Percentiles rank a stretch among this genome's conserved stretches.
Evolutionary conservation across 768 basidiomycete species (phyloP).

Genomic region (Leccinum imitatum): DNA sequence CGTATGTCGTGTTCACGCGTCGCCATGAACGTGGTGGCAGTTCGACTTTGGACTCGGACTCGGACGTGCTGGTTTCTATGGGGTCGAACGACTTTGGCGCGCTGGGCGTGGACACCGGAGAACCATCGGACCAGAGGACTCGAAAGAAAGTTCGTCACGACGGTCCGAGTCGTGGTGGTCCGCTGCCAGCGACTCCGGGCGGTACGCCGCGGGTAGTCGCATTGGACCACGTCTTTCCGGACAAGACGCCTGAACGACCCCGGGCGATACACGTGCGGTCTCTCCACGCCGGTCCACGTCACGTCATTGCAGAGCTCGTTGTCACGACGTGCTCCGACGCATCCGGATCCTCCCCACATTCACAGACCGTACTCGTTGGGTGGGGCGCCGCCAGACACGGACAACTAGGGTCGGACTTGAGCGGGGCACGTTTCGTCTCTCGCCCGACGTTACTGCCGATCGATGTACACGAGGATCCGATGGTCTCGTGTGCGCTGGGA

Average conservation of each 20-base stretch:
- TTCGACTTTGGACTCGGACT: background rate
- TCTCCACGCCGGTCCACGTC: constrained; percentile 68
- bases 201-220: constrained; percentile 3
- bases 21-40: background rate
- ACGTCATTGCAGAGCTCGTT: constrained; percentile 43
- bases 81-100: constrained; percentile 86
- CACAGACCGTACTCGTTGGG: constrained; percentile 49
- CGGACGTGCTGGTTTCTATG: constrained; percentile 60
- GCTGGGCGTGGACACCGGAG: constrained; percentile 51
- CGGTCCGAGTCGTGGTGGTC: background rate
- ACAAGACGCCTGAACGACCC: constrained; percentile 38
- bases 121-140: background rate
- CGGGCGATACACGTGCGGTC: constrained; percentile 37
- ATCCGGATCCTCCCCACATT: background rate
- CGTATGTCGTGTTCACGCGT: constrained; percentile 60
- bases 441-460: constrained; percentile 37
- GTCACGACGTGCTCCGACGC: constrained; percentile 21
- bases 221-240: constrained; percentile 30
- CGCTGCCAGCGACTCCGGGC: background rate
- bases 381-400: constrained; percentile 89
- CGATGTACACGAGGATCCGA: constrained; percentile 29
- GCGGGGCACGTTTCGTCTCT: constrained; percentile 6
- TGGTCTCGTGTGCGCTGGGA: constrained; percentile 42
- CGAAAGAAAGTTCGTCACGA: background rate
- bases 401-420: constrained; percentile 58